Evolutionary conservation across 352 stramenopile species (phyloP).

Genomic region (Thalassiosira hispida): DNA sequence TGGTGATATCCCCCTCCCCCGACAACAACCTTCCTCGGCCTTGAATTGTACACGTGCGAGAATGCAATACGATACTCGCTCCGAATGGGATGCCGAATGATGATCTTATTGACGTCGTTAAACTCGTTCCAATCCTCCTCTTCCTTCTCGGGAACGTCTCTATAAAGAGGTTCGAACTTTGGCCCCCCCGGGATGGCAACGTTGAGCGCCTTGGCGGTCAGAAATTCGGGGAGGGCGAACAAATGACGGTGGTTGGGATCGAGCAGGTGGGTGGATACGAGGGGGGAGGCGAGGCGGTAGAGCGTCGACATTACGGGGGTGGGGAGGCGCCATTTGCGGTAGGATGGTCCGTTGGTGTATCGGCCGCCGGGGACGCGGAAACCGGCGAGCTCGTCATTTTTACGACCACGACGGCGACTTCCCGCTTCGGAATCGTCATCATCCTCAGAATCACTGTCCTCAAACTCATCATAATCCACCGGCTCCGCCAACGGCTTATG

Average conservation of each 20-base stretch:
- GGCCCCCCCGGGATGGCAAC: constrained; percentile 97
- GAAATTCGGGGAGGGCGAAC: constrained; percentile 97
- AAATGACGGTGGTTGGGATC: constrained; percentile 96
- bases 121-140: constrained; percentile 99
- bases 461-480: constrained; percentile 66
- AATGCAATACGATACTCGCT: constrained; percentile 99
- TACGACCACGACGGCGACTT: background rate
- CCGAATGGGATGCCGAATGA: constrained; percentile 98
- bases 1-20: constrained; percentile 90
- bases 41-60: constrained; percentile 99
- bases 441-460: constrained; percentile 38
- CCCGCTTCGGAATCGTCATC: constrained; percentile 20
- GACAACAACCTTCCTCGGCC: constrained; percentile 94
- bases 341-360: constrained; percentile 97
- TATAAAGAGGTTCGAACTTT: constrained; percentile 99
- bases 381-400: constrained; percentile 72
- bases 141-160: constrained; percentile 94
- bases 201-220: constrained; percentile 99
- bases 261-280: constrained; percentile 94
- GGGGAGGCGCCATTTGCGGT: constrained; percentile 95
- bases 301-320: constrained; percentile 98
- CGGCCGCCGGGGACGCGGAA: constrained; percentile 84
- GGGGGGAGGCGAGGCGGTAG: constrained; percentile 94
- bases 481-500: constrained; percentile 87
- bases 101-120: constrained; percentile 99